Conservation (phyloP, 148 eudicot genomes). For the Rhododendron kiyosumense region DNA sequence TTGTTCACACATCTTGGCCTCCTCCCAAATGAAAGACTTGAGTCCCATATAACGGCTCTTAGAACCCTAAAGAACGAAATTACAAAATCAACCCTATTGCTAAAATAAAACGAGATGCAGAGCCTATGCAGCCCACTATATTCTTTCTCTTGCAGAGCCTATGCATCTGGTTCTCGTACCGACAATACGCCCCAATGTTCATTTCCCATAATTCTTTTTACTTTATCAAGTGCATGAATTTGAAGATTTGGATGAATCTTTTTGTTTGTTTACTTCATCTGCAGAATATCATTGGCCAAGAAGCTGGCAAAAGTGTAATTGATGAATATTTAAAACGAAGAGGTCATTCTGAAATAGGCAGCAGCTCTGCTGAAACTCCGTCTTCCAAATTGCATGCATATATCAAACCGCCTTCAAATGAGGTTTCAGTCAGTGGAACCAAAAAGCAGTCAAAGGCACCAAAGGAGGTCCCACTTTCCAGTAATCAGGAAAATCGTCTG, state of each 20-base stretch:
- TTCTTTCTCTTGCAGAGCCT: background rate
- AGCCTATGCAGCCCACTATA: background rate
- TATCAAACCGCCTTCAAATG: constrained; percentile 78
- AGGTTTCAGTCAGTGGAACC: constrained; percentile 33
- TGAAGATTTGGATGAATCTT: background rate
- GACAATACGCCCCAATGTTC: background rate
- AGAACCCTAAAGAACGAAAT: background rate
- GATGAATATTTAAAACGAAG: constrained; percentile 79
- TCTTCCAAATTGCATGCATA: constrained; percentile 73
- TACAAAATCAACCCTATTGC: background rate
- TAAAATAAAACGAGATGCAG: background rate
- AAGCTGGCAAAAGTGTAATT: constrained; percentile 69
- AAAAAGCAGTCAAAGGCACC: constrained; percentile 53
- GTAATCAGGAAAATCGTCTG: constrained; percentile 30
- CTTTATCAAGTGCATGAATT: background rate
- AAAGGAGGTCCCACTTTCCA: constrained; percentile 52
- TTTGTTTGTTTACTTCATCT: constrained; percentile 3
- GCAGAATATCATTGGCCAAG: constrained; percentile 92
- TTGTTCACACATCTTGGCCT: background rate
- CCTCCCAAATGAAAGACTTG: background rate
- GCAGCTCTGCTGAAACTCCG: constrained; percentile 24
- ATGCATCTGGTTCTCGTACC: background rate
- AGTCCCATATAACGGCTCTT: background rate
- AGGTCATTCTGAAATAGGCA: constrained; percentile 46
- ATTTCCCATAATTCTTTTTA: background rate